Conservation (phyloP, 1,139 yeast genomes). For the Meyerozyma elateridarum region DNA sequence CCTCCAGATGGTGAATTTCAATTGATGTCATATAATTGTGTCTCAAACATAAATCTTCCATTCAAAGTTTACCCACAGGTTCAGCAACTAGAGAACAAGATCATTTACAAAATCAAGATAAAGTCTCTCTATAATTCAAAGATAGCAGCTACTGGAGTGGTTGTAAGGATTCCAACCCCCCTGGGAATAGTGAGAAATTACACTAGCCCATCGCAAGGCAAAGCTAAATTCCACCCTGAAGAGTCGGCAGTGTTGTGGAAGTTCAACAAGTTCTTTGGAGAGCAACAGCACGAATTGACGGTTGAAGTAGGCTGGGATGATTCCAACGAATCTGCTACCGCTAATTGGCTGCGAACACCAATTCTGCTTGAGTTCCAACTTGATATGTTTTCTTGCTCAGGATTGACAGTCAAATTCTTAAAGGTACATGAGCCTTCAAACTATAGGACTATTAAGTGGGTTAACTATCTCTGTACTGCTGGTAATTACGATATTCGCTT, state of each 20-base stretch:
- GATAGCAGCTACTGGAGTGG: constrained; percentile 61
- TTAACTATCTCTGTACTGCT: constrained; percentile 44
- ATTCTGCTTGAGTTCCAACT: constrained; percentile 65
- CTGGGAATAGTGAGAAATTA: constrained; percentile 51
- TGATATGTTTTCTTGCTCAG: constrained; percentile 76
- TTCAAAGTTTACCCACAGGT: constrained; percentile 64
- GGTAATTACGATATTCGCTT: constrained; percentile 3
- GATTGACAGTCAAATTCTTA: constrained; percentile 68
- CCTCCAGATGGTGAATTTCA: constrained; percentile 96
- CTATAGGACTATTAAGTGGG: constrained; percentile 82
- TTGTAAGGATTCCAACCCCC: constrained; percentile 67
- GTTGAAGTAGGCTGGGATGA: constrained; percentile 42
- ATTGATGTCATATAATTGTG: constrained; percentile 67
- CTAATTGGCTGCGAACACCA: constrained; percentile 70
- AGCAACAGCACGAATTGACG: constrained; percentile 53
- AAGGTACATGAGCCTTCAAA: constrained; percentile 62
- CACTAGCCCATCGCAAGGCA: constrained; percentile 55
- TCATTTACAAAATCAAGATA: constrained; percentile 56
- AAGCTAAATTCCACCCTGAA: constrained; percentile 62
- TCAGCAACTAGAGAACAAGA: constrained; percentile 45
- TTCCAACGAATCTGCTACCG: constrained; percentile 12
- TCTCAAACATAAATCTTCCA: constrained; percentile 61
- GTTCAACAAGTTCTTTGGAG: constrained; percentile 64
- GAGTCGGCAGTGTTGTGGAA: constrained; percentile 68
- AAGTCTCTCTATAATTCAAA: constrained; percentile 62